Evolutionary conservation across 345 rosid species (phyloP).

Genomic region (Acer saccharum): DNA sequence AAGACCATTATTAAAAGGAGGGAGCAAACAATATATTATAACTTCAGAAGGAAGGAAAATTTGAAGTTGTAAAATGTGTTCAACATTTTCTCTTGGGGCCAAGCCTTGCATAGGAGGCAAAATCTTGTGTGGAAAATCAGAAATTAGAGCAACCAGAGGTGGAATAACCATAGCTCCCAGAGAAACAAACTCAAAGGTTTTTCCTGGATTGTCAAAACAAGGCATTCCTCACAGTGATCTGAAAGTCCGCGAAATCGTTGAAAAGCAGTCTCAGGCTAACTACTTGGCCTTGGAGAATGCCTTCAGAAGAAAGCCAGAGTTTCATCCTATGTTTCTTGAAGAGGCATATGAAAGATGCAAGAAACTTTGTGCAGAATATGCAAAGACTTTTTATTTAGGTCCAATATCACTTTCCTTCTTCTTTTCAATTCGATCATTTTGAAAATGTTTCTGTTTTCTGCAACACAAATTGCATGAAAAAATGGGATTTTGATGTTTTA

Average conservation of each 20-base stretch:
- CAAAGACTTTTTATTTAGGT: slow-evolving; percentile 73
- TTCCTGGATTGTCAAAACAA: slow-evolving; percentile 29
- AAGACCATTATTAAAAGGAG: background rate
- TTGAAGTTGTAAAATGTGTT: slow-evolving; percentile 26
- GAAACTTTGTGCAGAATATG: slow-evolving; percentile 55
- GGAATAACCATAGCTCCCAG: slow-evolving; percentile 34
- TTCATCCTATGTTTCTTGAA: slow-evolving; percentile 44
- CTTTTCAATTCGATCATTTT: background rate
- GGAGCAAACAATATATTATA: background rate
- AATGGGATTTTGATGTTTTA: background rate
- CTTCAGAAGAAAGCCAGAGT: slow-evolving; percentile 32
- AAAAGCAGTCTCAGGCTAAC: slow-evolving; percentile 37
- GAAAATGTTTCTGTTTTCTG: background rate
- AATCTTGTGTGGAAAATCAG: slow-evolving; percentile 9
- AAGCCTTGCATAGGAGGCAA: slow-evolving; percentile 31
- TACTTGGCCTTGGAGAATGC: slow-evolving; percentile 12
- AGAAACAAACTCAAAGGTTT: background rate
- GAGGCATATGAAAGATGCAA: slow-evolving; percentile 55
- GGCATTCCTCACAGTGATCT: slow-evolving; percentile 42
- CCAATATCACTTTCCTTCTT: background rate
- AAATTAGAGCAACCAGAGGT: slow-evolving; percentile 23
- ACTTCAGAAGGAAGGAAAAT: background rate
- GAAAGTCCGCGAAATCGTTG: slow-evolving; percentile 35
- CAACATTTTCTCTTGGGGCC: slow-evolving; percentile 26
- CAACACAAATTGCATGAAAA: too few species aligned